Percentiles rank a stretch among this genome's conserved stretches.
phyloP scores from a whole-genome alignment of 1,284 basidiomycete species.

The Crucibulum parvulum region DNA sequence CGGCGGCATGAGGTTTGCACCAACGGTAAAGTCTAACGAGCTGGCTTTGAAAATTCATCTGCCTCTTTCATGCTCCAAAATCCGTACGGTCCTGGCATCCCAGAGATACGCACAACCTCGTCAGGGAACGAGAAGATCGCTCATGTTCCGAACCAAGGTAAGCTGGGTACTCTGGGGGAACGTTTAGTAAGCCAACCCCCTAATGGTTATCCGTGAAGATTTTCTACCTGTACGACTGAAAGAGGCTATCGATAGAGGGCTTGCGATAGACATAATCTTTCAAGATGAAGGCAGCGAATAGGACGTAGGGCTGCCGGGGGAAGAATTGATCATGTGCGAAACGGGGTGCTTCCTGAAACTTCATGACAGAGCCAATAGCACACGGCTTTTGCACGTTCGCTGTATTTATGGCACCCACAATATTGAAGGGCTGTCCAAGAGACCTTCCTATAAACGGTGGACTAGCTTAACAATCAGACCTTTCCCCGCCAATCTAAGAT shows the following conservation, averaged over 20 bases:
- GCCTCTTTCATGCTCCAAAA: neutral
- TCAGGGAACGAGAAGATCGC: neutral
- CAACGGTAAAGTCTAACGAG: neutral
- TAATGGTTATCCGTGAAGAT: neutral
- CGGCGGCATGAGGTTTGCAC: neutral
- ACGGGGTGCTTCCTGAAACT: constrained; percentile 17
- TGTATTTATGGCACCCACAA: too few species aligned
- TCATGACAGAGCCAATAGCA: constrained; percentile 19
- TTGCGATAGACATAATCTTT: constrained; percentile 14
- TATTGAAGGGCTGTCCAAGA: too few species aligned
- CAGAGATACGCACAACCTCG: neutral
- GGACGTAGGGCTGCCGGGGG: neutral
- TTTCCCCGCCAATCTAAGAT: too few species aligned
- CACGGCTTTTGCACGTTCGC: neutral
- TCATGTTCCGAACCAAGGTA: neutral
- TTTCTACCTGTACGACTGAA: neutral
- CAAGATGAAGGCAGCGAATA: constrained; percentile 14
- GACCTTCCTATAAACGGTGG: too few species aligned
- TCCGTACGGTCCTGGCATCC: too few species aligned
- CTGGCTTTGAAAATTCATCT: neutral
- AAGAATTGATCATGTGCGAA: constrained; percentile 17
- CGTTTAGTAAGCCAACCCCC: neutral
- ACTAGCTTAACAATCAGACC: too few species aligned
- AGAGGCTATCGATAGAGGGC: neutral
- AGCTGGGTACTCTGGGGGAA: neutral